phyloP scores from a whole-genome alignment of 1,284 basidiomycete species.

The Limonomyces culmigenus region DNA sequence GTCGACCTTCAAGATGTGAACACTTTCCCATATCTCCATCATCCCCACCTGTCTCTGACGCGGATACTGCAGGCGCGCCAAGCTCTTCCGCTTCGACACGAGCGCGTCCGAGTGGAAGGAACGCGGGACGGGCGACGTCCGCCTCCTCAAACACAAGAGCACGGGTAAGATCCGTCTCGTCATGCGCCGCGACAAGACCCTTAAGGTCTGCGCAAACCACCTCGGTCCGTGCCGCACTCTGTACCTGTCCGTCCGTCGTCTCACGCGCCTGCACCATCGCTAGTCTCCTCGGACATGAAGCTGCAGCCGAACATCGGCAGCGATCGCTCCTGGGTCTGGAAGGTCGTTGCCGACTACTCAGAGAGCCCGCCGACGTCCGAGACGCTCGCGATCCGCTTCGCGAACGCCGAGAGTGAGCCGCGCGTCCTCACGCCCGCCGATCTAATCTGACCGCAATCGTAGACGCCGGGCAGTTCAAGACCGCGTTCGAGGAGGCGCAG shows the following conservation, averaged over 20 bases:
- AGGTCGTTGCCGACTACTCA: slow-evolving; percentile 89
- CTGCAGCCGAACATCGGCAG: slow-evolving; percentile 98
- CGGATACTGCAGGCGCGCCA: slow-evolving; percentile 64
- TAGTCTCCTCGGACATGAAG: slow-evolving; percentile 84
- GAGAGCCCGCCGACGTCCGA: slow-evolving; percentile 81
- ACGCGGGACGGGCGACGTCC: slow-evolving; percentile 84
- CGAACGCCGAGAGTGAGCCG: slow-evolving; percentile 84
- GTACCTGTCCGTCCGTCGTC: no score
- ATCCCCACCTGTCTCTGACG: slow-evolving; percentile 1
- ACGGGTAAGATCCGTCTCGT: slow-evolving; percentile 90
- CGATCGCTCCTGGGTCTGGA: slow-evolving; percentile 99
- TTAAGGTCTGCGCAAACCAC: slow-evolving; percentile 99
- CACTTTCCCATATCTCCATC: slow-evolving; percentile 13
- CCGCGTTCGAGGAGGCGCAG: slow-evolving; percentile 74
- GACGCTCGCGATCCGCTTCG: slow-evolving; percentile 96
- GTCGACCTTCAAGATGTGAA: slow-evolving; percentile 91
- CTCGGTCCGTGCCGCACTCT: slow-evolving; percentile 64
- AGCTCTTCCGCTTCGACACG: slow-evolving; percentile 92
- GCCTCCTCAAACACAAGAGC: slow-evolving; percentile 76
- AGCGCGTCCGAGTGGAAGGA: slow-evolving; percentile 90
- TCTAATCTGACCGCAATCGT: slow-evolving; percentile 5
- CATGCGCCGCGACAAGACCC: slow-evolving; percentile 99
- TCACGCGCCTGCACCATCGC: slow-evolving; percentile 1
- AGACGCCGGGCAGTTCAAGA: slow-evolving; percentile 86
- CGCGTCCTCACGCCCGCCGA: slow-evolving; percentile 3